Percentiles rank a stretch among this genome's conserved stretches.
phyloP scores from a whole-genome alignment of 1,284 basidiomycete species.

The Ustilago trichophora region DNA sequence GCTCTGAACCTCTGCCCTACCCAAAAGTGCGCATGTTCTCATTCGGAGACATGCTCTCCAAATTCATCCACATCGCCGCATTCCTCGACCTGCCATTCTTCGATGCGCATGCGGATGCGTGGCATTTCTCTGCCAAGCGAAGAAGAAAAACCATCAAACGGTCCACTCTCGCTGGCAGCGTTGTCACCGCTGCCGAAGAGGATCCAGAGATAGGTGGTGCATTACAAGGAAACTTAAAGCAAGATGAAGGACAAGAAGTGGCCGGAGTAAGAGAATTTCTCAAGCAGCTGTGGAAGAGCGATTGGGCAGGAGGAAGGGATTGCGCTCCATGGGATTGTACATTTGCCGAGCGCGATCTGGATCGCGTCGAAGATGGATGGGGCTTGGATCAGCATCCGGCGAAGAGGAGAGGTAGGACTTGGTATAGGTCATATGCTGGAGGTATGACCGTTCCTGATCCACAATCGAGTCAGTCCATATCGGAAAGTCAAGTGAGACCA shows the following conservation, averaged over 20 bases:
- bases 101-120: constrained; percentile 46
- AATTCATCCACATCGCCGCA: constrained; percentile 44
- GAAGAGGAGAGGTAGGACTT: constrained; percentile 17
- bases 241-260: background rate
- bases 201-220: background rate
- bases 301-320: constrained; percentile 50
- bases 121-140: constrained; percentile 22
- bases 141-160: constrained; percentile 2
- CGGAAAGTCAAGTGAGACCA: no score
- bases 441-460: constrained; percentile 33
- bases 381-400: constrained; percentile 1
- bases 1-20: constrained; percentile 30
- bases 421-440: constrained; percentile 45
- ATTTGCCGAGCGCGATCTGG: constrained; percentile 27
- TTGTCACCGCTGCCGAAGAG: background rate
- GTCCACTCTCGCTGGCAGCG: background rate
- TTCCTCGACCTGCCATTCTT: constrained; percentile 40
- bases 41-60: constrained; percentile 41
- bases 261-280: constrained; percentile 24
- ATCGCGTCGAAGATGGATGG: constrained; percentile 18
- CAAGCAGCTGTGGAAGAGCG: constrained; percentile 35
- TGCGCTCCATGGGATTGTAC: constrained; percentile 57
- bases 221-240: background rate
- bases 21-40: constrained; percentile 45
- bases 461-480: no score